Percentiles rank a stretch among this genome's conserved stretches.
Evolutionary conservation across 345 rosid genomes (phyloP).

Genomic region (Barbarea vulgaris): DNA sequence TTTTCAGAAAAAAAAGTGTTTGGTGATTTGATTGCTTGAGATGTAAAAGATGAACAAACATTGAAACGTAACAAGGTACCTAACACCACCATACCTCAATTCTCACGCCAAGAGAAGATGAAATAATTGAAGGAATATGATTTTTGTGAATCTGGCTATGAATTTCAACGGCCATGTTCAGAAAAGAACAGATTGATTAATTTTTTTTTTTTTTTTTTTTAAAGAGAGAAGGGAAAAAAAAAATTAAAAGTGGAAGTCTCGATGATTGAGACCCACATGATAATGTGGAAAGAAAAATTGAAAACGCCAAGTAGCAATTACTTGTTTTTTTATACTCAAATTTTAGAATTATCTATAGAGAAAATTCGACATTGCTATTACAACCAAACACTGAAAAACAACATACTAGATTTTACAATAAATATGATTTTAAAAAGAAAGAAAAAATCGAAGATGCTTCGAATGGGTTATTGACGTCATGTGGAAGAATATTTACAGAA

Average conservation of each 20-base stretch:
- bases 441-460: constrained; percentile 6
- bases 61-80: constrained; percentile 40
- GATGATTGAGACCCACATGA: constrained; percentile 49
- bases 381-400: constrained; percentile 38
- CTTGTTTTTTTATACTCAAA: not conserved
- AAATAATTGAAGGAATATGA: constrained; percentile 39
- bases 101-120: constrained; percentile 51
- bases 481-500: constrained; percentile 33
- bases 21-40: constrained; percentile 41
- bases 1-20: constrained; percentile 4
- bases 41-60: constrained; percentile 40
- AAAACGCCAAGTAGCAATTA: constrained; percentile 30
- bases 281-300: constrained; percentile 20
- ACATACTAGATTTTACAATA: constrained; percentile 19
- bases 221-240: not conserved
- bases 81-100: constrained; percentile 44
- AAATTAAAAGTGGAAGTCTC: constrained; percentile 34
- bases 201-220: not conserved
- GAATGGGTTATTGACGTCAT: constrained; percentile 24
- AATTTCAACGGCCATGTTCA: constrained; percentile 47
- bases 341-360: not conserved
- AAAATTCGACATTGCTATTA: constrained; percentile 36
- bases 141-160: constrained; percentile 39
- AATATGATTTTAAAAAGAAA: not conserved
- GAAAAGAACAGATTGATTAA: constrained; percentile 35